Evolutionary conservation across 2,329 filamentous ascomycete genomes (phyloP).

Genomic region (Fusarium dlaminii): DNA sequence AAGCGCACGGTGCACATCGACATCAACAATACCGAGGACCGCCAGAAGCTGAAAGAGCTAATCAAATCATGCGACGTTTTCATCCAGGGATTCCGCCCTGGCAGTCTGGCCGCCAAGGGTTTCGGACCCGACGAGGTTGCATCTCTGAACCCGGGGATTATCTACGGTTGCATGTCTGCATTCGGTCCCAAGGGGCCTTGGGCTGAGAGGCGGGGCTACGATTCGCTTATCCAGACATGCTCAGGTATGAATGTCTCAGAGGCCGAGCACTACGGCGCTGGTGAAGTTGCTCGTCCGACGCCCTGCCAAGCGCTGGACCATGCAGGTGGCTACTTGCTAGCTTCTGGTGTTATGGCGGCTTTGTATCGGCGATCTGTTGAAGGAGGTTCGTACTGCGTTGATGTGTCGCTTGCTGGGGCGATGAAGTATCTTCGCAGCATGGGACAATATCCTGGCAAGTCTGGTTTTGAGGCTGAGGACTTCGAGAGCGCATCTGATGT

Average conservation of each 20-base stretch:
- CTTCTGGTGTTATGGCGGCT: background rate
- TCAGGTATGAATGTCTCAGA: background rate
- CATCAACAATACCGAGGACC: background rate
- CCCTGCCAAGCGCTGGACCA: background rate
- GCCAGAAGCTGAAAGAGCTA: background rate
- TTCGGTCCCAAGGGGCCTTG: background rate
- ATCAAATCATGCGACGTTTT: background rate
- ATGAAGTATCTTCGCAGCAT: background rate
- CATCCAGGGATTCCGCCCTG: background rate
- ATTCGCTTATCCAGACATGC: background rate
- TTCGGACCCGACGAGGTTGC: background rate
- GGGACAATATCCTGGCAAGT: background rate
- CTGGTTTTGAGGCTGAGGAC: background rate
- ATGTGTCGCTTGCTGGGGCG: background rate
- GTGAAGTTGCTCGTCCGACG: background rate
- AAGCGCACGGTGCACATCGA: background rate
- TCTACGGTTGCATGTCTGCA: background rate
- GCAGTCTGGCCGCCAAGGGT: background rate
- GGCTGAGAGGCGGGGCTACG: background rate
- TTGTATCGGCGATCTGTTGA: background rate
- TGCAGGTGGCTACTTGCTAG: background rate
- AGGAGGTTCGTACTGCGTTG: background rate
- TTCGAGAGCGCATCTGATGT: background rate
- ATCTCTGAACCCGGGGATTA: background rate
- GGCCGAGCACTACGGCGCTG: background rate